A percentile compares a stretch with the other conserved stretches of the same genome.
These are phyloP conservation scores for Blastocrithidia nonstop DNA, from an alignment of 208 protist genomes.

Conservation along the genomic window DNA sequence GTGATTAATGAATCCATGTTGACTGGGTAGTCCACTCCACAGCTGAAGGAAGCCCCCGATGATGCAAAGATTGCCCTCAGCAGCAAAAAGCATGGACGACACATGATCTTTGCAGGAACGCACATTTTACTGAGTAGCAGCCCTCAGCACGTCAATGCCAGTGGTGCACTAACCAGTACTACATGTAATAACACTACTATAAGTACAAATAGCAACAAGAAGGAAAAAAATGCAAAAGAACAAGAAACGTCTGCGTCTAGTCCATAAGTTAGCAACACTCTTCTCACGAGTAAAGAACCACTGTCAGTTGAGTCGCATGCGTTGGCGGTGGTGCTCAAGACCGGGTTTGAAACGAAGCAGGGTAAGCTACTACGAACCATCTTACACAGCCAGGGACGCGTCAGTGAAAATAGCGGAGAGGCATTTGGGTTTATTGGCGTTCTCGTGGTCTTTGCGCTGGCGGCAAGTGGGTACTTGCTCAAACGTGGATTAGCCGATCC, in stretches of 20 bases:
- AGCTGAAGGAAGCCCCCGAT: constrained; percentile 89
- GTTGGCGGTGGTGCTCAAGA: constrained; percentile 94
- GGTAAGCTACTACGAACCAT: constrained; percentile 92
- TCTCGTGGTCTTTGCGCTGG: constrained; percentile 94
- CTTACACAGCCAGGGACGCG: constrained; percentile 84
- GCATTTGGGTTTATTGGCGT: constrained; percentile 93
- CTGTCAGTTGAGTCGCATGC: too few species aligned
- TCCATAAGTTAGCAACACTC: too few species aligned
- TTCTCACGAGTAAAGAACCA: too few species aligned
- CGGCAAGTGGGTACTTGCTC: constrained; percentile 91
- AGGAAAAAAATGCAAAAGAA: background rate
- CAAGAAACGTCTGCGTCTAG: background rate
- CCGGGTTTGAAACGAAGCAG: constrained; percentile 97
- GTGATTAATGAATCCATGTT: constrained; percentile 98
- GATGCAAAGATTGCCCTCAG: constrained; percentile 41
- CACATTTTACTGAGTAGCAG: constrained; percentile 84
- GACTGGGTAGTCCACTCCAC: constrained; percentile 98
- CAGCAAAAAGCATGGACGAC: constrained; percentile 77
- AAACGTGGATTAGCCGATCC: constrained; percentile 72
- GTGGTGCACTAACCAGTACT: constrained; percentile 8
- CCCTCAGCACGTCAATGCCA: constrained; percentile 20
- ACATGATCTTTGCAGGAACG: constrained; percentile 92
- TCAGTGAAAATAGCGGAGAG: constrained; percentile 92
- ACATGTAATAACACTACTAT: too few species aligned
- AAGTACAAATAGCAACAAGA: constrained; percentile 9